Evolutionary conservation across 2,329 filamentous ascomycete genomes (phyloP).

Genomic region (Cordyceps pruinosa): DNA sequence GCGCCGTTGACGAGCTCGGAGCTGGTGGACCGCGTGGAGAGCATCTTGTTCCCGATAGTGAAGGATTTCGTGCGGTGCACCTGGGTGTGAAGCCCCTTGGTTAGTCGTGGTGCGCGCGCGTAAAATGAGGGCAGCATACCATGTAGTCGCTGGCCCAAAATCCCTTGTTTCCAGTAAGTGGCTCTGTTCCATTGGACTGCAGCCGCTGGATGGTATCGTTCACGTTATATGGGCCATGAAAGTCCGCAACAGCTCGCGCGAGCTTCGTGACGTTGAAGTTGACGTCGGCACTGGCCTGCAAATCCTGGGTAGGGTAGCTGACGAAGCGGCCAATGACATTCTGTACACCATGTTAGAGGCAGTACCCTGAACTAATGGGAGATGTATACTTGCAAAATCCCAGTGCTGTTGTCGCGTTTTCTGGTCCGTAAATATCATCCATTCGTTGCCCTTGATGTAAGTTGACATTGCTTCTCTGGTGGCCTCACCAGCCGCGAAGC

Average conservation of each 20-base stretch:
- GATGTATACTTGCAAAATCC: constrained; percentile 17
- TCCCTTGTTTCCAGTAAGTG: constrained; percentile 18
- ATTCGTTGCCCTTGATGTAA: constrained; percentile 17
- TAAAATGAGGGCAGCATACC: constrained; percentile 6
- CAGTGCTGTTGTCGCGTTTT: constrained; percentile 16
- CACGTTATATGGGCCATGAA: constrained; percentile 14
- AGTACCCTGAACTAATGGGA: neutral
- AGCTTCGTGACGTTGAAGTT: constrained; percentile 21
- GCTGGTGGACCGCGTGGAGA: constrained; percentile 17
- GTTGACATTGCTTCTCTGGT: constrained; percentile 18
- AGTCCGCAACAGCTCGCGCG: constrained; percentile 15
- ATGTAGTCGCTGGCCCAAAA: constrained; percentile 22
- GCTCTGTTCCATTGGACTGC: constrained; percentile 18
- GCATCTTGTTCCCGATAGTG: constrained; percentile 17
- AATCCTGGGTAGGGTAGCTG: constrained; percentile 17
- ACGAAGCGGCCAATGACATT: constrained; percentile 20
- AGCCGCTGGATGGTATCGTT: constrained; percentile 15
- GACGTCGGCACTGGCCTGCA: constrained; percentile 20
- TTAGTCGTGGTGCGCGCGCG: too few species aligned
- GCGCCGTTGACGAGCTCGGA: constrained; percentile 19
- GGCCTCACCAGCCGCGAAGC: constrained; percentile 15
- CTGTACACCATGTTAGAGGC: constrained; percentile 9
- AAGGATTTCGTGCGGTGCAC: constrained; percentile 16
- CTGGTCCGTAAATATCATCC: constrained; percentile 19
- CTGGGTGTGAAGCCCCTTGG: neutral